Evolutionary conservation across 192 early-diverging fungal genomes (phyloP).

Genomic region (Rhizoclosmatium globosum): DNA sequence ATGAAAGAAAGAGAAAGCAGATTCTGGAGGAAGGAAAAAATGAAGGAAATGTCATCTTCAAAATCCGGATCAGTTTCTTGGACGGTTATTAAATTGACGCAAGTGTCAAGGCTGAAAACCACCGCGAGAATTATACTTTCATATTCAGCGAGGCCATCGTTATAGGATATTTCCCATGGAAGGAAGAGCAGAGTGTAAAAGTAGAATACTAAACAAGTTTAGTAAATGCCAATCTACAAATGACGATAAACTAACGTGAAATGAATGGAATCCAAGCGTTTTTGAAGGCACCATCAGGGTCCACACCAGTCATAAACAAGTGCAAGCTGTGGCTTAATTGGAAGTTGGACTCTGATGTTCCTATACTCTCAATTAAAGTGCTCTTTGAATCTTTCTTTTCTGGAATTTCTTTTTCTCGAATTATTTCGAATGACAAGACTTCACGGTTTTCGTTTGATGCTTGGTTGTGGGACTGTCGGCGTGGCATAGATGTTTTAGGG

Average conservation of each 20-base stretch:
- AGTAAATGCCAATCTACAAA: no score
- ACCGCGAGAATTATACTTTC: not conserved
- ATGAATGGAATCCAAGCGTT: not conserved
- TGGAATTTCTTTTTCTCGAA: no score
- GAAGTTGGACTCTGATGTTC: no score
- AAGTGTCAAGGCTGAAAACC: constrained; percentile 3
- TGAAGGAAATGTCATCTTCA: not conserved
- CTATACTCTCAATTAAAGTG: no score
- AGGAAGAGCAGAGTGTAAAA: not conserved
- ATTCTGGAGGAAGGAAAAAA: not conserved
- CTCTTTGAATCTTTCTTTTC: no score
- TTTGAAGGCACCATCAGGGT: not conserved
- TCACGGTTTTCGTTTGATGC: no score
- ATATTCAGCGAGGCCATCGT: not conserved
- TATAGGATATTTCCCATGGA: not conserved
- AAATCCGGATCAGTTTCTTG: not conserved
- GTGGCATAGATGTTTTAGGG: no score
- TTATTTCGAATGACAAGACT: no score
- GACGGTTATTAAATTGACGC: constrained; percentile 23
- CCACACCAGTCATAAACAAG: not conserved
- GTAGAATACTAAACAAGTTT: not conserved
- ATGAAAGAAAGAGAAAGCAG: constrained; percentile 18
- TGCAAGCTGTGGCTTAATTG: no score
- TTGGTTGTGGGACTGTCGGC: no score
- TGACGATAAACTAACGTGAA: not conserved